Conservation (phyloP, 2,329 filamentous ascomycete species). For the Erysiphe pulchra region DNA sequence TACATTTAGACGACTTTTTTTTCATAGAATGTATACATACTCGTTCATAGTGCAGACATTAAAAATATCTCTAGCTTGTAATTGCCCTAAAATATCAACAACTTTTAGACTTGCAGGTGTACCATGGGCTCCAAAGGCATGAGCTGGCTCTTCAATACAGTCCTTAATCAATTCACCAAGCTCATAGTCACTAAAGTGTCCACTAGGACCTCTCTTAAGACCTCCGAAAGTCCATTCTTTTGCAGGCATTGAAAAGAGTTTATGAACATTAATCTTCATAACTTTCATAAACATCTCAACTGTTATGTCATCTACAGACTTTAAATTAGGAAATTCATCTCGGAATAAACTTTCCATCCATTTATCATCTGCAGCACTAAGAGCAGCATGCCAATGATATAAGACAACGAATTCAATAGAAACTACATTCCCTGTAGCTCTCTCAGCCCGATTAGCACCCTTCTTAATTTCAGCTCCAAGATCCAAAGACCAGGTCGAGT, state of each 20-base stretch:
- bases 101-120: conserved; percentile 20
- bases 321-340: conserved; percentile 14
- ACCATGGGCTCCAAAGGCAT: conserved; percentile 24
- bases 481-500: conserved; percentile 20
- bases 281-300: conserved; percentile 18
- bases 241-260: conserved; percentile 13
- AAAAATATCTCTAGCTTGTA: conserved; percentile 20
- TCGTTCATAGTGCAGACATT: conserved; percentile 26
- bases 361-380: conserved; percentile 18
- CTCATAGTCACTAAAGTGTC: conserved; percentile 19
- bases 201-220: conserved; percentile 16
- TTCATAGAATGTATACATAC: conserved; percentile 10
- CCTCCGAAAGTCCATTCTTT: conserved; percentile 19
- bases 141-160: conserved; percentile 22
- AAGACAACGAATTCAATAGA: conserved; percentile 21
- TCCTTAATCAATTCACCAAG: conserved; percentile 20
- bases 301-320: conserved; percentile 19
- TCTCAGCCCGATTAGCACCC: conserved; percentile 15
- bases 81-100: conserved; percentile 22
- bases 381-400: conserved; percentile 21
- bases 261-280: conserved; percentile 15
- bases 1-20: neutral
- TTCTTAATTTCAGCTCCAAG: conserved; percentile 21
- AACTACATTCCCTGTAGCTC: conserved; percentile 19
- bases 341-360: conserved; percentile 20